phyloP scores from a whole-genome alignment of 2,329 filamentous ascomycete species.

The Achaetomium macrosporum region DNA sequence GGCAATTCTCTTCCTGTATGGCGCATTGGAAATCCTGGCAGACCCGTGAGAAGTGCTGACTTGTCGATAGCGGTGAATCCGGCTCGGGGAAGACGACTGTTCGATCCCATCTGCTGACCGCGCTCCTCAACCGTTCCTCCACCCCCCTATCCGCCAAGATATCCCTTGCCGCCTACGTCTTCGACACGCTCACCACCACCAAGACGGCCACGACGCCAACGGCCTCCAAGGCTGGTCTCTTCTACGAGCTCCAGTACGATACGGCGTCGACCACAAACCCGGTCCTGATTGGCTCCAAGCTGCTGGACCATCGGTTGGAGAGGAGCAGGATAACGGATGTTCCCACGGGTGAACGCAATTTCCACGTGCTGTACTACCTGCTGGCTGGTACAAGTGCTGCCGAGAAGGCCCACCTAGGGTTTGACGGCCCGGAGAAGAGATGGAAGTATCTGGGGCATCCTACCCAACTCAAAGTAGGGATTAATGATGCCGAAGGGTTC shows the following conservation, averaged over 20 bases:
- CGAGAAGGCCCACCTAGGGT: constrained; percentile 78
- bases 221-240: constrained; percentile 90
- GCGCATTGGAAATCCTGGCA: not conserved
- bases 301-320: constrained; percentile 89
- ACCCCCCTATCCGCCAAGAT: constrained; percentile 91
- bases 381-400: constrained; percentile 84
- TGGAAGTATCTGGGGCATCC: constrained; percentile 97
- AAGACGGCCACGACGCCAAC: constrained; percentile 94
- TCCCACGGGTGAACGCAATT: constrained; percentile 92
- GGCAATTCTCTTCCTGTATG: constrained; percentile 86
- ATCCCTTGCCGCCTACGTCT: constrained; percentile 89
- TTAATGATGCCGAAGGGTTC: constrained; percentile 93
- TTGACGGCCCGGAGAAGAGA: constrained; percentile 61
- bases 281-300: constrained; percentile 85
- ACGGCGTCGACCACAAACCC: constrained; percentile 79
- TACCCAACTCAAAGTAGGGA: constrained; percentile 92
- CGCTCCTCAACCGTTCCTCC: constrained; percentile 81
- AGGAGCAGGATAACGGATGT: constrained; percentile 86
- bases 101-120: constrained; percentile 78
- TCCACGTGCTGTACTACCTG: constrained; percentile 93
- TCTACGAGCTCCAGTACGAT: constrained; percentile 96
- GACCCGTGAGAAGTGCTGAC: constrained; percentile 25
- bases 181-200: constrained; percentile 92
- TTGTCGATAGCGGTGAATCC: constrained; percentile 70
- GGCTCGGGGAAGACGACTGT: constrained; percentile 95